A percentile compares a stretch with the other conserved stretches of the same genome.
Conservation (phyloP, 2,329 filamentous ascomycete species). For the Ceratocystis variospora region DNA sequence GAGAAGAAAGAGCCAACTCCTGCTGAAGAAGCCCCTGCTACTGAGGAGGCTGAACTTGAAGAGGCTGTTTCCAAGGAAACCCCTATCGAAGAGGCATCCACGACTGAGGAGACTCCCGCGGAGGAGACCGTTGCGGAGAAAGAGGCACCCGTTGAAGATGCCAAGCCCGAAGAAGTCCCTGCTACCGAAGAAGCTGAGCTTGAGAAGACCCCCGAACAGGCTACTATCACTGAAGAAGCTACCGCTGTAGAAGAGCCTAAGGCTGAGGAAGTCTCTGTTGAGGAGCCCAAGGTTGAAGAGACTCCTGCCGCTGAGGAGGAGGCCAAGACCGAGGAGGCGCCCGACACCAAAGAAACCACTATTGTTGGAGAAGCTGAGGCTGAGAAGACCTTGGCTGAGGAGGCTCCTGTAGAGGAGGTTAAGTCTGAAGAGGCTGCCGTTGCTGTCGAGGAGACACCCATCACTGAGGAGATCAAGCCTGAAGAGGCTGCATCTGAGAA, state of each 20-base stretch:
- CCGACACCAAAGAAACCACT: constrained; percentile 42
- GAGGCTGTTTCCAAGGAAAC: constrained; percentile 42
- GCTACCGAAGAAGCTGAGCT: neutral
- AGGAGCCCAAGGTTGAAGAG: constrained; percentile 74
- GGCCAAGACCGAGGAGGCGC: constrained; percentile 35
- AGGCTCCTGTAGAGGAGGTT: constrained; percentile 8
- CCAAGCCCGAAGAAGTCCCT: constrained; percentile 17
- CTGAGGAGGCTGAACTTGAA: constrained; percentile 48
- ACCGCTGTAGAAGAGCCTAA: constrained; percentile 38
- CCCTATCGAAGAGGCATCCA: neutral
- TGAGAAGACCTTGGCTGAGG: constrained; percentile 7
- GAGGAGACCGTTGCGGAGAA: constrained; percentile 37
- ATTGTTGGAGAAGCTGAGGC: neutral
- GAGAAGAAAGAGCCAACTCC: constrained; percentile 23
- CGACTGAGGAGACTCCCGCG: constrained; percentile 36
- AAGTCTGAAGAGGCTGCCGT: constrained; percentile 31
- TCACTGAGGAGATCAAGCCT: constrained; percentile 40
- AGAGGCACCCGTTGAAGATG: constrained; percentile 32
- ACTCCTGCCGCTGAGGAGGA: constrained; percentile 44
- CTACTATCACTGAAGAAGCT: neutral
- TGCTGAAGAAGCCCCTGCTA: constrained; percentile 35
- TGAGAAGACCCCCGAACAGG: neutral
- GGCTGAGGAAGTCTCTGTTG: constrained; percentile 30
- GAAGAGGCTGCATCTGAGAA: constrained; percentile 44
- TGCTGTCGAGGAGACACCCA: constrained; percentile 33